phyloP scores from a whole-genome alignment of 805 yeast genomes.

The Yarrowia sp. region DNA sequence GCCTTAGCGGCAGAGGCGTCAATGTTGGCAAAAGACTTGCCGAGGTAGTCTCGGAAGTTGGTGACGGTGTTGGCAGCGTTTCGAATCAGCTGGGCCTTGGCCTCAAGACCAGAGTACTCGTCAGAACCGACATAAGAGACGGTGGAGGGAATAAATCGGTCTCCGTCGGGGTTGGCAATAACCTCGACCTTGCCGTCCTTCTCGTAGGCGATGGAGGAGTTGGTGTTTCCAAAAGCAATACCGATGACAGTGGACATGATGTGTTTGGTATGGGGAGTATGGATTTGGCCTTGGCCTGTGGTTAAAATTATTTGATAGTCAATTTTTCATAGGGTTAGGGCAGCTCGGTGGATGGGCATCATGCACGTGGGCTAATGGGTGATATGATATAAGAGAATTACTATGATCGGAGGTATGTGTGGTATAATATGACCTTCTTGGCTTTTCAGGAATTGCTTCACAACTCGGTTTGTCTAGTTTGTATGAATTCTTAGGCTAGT shows the following conservation, averaged over 20 bases:
- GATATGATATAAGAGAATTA: not conserved
- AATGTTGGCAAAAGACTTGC: slow-evolving; percentile 71
- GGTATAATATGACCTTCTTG: no score
- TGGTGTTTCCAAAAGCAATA: slow-evolving; percentile 93
- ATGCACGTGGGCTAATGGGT: slow-evolving; percentile 16
- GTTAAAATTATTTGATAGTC: slow-evolving; percentile 22
- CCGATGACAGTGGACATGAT: slow-evolving; percentile 70
- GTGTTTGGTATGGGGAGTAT: not conserved
- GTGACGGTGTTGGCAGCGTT: slow-evolving; percentile 85
- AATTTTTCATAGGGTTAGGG: slow-evolving; percentile 38
- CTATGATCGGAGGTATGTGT: no score
- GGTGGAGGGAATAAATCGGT: slow-evolving; percentile 93
- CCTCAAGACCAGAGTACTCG: slow-evolving; percentile 98
- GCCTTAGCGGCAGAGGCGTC: slow-evolving; percentile 68
- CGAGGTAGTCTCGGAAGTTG: slow-evolving; percentile 93
- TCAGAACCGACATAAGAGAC: slow-evolving; percentile 91
- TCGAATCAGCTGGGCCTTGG: slow-evolving; percentile 88
- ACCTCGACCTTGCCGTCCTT: slow-evolving; percentile 92
- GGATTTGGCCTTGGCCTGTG: slow-evolving; percentile 2
- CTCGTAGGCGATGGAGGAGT: slow-evolving; percentile 92
- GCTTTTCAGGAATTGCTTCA: no score
- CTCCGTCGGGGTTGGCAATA: slow-evolving; percentile 99
- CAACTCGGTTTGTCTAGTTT: no score
- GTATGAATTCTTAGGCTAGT: not conserved
- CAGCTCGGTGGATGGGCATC: slow-evolving; percentile 11